Conservation (phyloP, 108 stramenopile species). For the Cyclostephanos tholiformis region DNA sequence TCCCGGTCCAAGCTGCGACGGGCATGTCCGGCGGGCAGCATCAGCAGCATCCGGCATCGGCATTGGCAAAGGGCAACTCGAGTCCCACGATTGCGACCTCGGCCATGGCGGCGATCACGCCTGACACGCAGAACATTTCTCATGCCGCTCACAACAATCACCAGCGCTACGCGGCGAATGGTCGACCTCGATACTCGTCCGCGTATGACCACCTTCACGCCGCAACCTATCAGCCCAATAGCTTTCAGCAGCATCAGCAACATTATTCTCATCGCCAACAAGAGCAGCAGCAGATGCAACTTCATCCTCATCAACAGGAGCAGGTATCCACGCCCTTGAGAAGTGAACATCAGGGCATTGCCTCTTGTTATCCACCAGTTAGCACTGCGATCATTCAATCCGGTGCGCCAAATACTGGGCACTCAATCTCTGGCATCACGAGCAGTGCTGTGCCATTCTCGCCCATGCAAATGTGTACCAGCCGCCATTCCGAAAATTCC, state of each 20-base stretch:
- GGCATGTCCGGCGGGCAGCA: too few relatives aligned
- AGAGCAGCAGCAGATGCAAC: neutral
- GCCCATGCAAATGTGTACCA: neutral
- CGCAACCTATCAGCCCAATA: neutral
- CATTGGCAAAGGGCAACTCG: neutral
- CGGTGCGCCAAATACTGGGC: neutral
- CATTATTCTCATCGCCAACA: slow-evolving; percentile 8
- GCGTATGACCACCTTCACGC: neutral
- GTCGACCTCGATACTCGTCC: neutral
- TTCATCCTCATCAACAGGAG: neutral
- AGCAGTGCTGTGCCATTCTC: neutral
- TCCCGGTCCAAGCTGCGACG: neutral
- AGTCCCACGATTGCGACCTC: neutral
- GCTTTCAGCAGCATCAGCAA: neutral
- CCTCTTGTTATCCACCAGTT: neutral
- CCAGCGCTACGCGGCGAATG: neutral
- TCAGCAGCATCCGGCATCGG: neutral
- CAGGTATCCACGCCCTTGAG: slow-evolving; percentile 1
- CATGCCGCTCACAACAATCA: neutral
- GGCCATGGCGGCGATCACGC: neutral
- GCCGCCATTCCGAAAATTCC: neutral
- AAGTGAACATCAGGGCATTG: neutral
- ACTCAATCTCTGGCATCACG: neutral
- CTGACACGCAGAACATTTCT: neutral
- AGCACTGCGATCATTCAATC: neutral